Base-by-base conservation (phyloP, 2,329 filamentous ascomycete species). In the Penicillium sp. region DNA sequence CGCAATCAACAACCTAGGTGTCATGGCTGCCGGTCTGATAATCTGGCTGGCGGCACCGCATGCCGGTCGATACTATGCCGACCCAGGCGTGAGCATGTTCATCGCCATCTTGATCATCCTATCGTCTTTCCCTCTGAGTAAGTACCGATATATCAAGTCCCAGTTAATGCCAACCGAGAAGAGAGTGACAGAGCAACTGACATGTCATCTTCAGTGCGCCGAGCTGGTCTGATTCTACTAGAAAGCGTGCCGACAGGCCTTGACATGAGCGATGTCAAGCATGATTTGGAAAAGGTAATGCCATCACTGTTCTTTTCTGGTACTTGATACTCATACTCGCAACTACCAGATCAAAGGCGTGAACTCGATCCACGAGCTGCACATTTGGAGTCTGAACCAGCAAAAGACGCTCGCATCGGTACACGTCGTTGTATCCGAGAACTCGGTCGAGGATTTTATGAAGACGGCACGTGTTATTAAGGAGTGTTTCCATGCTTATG, bases 361-460 rank as follows among this genome's bases (percentile, higher is more conserved):
- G 14, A 65, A 80, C 16, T 82, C 82, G 0, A 77, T 89, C 12
- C 85, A 89, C 55, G 84, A 89, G 58, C 73, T 90, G 13, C 86
- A 88, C 57, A 80, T 89, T 53, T 90, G 87, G 86, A 77, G 82
- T 2, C 75, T 90, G 3, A 82, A 86, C 61, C 85, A 91, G 68
- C 76, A 76, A 43, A 88, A 87, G 60, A 75, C 80, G 3, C 76
- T 89, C 39, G 87, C 87, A 7, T 83, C 83, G 0, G 86, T 83
- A 1, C 86, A 89, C 61, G 72, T 90, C 1, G 76, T 85, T 0
- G 78, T 89, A 13, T 75, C 77, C 1, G 78, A 82, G 53, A 73
- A 77, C 43, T 76, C 77, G 8, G 67, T 87, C 19, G 65, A 72
- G 30, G 72, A 73, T 41, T 89, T 89, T 63, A 77, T 81, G 69